These are phyloP conservation scores for Septoria petroselini DNA, from an alignment of 2,329 filamentous ascomycete genomes.

Conservation along the genomic window DNA sequence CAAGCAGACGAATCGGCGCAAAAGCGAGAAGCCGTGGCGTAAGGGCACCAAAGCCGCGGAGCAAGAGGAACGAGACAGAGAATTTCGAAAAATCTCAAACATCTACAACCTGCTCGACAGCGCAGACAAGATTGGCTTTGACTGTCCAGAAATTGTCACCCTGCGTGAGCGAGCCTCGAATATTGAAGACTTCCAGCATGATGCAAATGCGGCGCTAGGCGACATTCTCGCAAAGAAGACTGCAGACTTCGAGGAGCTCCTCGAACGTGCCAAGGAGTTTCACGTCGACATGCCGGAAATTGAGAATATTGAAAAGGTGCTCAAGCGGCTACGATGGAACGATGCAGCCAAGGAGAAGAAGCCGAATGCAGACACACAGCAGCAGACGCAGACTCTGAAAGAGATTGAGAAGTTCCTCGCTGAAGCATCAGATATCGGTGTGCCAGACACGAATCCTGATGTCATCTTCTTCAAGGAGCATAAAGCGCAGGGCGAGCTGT, in stretches of 20 bases:
- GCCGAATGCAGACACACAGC: constrained; percentile 31
- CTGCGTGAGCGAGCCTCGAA: constrained; percentile 80
- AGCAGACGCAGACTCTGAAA: constrained; percentile 65
- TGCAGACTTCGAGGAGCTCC: constrained; percentile 78
- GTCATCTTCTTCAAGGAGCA: constrained; percentile 74
- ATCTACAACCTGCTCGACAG: constrained; percentile 79
- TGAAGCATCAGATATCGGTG: constrained; percentile 71
- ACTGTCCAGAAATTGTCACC: constrained; percentile 84
- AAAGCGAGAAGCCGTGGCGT: constrained; percentile 85
- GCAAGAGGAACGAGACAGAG: constrained; percentile 76
- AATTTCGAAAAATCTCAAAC: constrained; percentile 83
- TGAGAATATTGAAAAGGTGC: constrained; percentile 72
- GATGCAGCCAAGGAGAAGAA: constrained; percentile 64
- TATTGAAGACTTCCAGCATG: constrained; percentile 79
- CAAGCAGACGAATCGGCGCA: constrained; percentile 95
- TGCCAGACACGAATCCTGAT: constrained; percentile 77
- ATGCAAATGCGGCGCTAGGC: constrained; percentile 67
- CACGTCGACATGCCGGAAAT: constrained; percentile 90
- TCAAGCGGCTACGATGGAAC: constrained; percentile 87
- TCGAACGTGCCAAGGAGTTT: constrained; percentile 85
- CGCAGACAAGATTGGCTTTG: constrained; percentile 84
- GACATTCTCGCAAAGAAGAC: constrained; percentile 63
- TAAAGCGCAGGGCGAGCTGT: constrained; percentile 71
- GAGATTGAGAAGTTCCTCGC: constrained; percentile 78
- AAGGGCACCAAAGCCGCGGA: constrained; percentile 69